These are phyloP conservation scores for Rosellinia necatrix DNA, from an alignment of 2,329 filamentous ascomycete species.

Conservation along the genomic window DNA sequence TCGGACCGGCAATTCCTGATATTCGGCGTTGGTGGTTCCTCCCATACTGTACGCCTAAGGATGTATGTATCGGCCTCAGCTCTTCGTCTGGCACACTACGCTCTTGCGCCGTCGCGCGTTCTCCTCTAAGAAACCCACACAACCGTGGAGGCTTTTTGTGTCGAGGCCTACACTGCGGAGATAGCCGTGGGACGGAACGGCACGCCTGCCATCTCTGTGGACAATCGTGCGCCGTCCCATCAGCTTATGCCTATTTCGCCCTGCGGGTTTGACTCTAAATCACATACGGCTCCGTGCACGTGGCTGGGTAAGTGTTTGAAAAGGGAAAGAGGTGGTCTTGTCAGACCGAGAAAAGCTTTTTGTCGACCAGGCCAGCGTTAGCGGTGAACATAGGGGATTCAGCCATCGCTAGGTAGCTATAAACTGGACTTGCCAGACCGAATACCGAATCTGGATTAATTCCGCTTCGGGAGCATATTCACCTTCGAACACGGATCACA, in stretches of 20 bases:
- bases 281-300: background rate
- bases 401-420: no score
- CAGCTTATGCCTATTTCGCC: background rate
- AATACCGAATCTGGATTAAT: no score
- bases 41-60: no score
- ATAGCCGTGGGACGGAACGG: slow-evolving; percentile 7
- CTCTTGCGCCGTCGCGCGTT: background rate
- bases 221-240: background rate
- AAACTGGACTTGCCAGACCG: no score
- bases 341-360: background rate
- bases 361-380: background rate
- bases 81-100: no score
- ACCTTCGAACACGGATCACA: no score
- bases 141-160: no score
- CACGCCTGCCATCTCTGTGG: slow-evolving; percentile 11
- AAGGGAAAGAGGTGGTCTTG: background rate
- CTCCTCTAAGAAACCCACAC: background rate
- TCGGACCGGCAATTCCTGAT: slow-evolving; percentile 17
- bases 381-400: background rate
- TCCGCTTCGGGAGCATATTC: no score
- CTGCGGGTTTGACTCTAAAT: background rate
- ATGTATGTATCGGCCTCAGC: no score
- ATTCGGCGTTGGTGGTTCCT: background rate
- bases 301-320: background rate
- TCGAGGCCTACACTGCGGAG: background rate